These are phyloP conservation scores for Cornus controversa DNA, from an alignment of 148 eudicot species.

Conservation along the genomic window DNA sequence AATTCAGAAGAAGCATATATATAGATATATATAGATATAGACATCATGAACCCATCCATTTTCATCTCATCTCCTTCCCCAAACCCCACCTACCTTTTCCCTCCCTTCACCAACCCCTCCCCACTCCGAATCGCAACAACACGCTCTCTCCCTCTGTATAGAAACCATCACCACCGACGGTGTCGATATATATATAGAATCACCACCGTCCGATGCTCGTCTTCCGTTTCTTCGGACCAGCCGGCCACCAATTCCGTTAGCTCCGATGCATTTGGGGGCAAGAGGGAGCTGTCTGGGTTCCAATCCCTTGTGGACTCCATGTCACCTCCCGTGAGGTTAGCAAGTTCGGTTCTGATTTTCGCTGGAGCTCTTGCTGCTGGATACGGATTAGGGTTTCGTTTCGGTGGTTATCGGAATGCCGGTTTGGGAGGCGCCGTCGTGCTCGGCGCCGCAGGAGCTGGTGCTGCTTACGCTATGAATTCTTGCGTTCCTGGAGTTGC, in stretches of 20 bases:
- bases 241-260: constrained; percentile 3
- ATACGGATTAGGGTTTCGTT: constrained; percentile 56
- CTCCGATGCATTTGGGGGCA: constrained; percentile 50
- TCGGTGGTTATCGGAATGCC: constrained; percentile 47
- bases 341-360: constrained; percentile 49
- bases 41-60: constrained; percentile 29
- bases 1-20: neutral
- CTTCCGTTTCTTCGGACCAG: constrained; percentile 14
- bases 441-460: constrained; percentile 69
- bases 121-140: constrained; percentile 11
- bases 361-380: constrained; percentile 69
- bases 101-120: constrained; percentile 27
- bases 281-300: constrained; percentile 54
- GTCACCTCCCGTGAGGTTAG: constrained; percentile 57
- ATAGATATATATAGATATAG: neutral
- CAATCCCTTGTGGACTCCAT: constrained; percentile 57
- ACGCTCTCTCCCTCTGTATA: constrained; percentile 8
- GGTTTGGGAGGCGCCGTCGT: constrained; percentile 57
- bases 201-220: constrained; percentile 35
- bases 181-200: constrained; percentile 29
- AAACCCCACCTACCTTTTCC: constrained; percentile 27
- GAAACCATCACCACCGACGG: constrained; percentile 4
- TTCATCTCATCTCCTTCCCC: constrained; percentile 27
- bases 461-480: constrained; percentile 58
- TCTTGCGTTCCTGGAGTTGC: constrained; percentile 81